phyloP scores from a whole-genome alignment of 371 early-diverging fungal species.

The Saksenaea vasiformis region DNA sequence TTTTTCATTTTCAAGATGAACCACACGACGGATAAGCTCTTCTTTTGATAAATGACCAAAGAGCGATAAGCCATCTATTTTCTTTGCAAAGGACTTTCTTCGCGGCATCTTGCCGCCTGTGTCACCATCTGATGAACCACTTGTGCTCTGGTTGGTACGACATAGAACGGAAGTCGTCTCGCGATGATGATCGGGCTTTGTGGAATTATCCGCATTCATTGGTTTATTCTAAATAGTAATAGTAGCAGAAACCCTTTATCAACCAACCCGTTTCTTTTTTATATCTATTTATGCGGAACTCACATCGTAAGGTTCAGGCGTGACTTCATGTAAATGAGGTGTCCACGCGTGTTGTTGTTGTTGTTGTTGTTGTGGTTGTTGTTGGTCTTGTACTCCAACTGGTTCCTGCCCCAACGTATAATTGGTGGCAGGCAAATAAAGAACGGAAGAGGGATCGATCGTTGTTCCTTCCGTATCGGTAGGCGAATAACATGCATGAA shows the following conservation, averaged over 20 bases:
- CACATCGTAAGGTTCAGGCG: too few species aligned
- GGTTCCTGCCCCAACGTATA: background rate
- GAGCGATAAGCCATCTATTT: background rate
- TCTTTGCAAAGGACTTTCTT: background rate
- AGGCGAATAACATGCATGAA: background rate
- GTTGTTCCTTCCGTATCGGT: background rate
- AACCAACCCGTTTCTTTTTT: too few species aligned
- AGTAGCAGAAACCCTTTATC: too few species aligned
- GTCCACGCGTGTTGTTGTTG: background rate
- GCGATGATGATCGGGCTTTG: background rate
- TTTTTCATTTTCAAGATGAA: constrained; percentile 3
- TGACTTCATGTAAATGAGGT: too few species aligned
- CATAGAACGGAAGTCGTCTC: background rate
- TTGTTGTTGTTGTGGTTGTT: background rate
- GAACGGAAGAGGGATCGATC: background rate
- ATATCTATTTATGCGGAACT: too few species aligned
- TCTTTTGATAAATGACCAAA: background rate
- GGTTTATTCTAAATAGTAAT: too few species aligned
- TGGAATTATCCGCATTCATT: background rate
- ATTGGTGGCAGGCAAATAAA: background rate
- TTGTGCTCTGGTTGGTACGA: background rate
- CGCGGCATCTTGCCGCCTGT: background rate
- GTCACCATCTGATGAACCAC: background rate
- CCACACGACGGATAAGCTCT: constrained; percentile 9
- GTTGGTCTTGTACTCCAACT: background rate